Percentiles rank a stretch among this genome's conserved stretches.
Evolutionary conservation across 2,329 filamentous ascomycete genomes (phyloP).

Genomic region (Fusarium coffeatum): DNA sequence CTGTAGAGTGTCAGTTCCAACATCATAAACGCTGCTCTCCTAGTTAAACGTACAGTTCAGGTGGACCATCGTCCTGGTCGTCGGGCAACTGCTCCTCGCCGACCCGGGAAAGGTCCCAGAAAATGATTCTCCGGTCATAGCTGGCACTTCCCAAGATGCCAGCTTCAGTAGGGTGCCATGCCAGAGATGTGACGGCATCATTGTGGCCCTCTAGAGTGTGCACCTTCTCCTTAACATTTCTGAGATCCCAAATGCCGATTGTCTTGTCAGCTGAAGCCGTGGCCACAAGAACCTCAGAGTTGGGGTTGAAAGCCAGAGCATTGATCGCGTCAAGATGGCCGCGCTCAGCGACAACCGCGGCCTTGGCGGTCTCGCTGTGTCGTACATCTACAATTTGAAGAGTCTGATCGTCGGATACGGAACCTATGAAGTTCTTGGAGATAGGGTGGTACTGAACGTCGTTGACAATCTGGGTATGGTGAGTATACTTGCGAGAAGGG

Average conservation of each 20-base stretch:
- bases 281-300: constrained; percentile 87
- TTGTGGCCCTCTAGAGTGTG: constrained; percentile 90
- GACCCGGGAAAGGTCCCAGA: constrained; percentile 94
- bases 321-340: constrained; percentile 96
- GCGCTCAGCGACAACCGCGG: constrained; percentile 74
- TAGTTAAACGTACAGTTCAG: constrained; percentile 79
- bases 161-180: constrained; percentile 94
- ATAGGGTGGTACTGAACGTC: constrained; percentile 96
- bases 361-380: constrained; percentile 70
- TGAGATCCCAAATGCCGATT: constrained; percentile 93
- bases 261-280: constrained; percentile 97
- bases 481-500: constrained; percentile 80
- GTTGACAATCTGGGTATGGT: constrained; percentile 93
- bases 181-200: constrained; percentile 89
- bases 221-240: constrained; percentile 88
- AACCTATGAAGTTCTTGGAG: constrained; percentile 86
- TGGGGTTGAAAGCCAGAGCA: constrained; percentile 92
- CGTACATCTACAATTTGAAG: constrained; percentile 93
- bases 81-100: constrained; percentile 96
- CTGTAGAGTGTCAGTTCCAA: constrained; percentile 56
- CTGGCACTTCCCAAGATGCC: constrained; percentile 90
- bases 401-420: constrained; percentile 93
- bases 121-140: constrained; percentile 92
- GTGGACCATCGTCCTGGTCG: constrained; percentile 92
- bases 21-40: background rate